Conservation (phyloP, 2,329 filamentous ascomycete species). For the Fusarium staphyleae region DNA sequence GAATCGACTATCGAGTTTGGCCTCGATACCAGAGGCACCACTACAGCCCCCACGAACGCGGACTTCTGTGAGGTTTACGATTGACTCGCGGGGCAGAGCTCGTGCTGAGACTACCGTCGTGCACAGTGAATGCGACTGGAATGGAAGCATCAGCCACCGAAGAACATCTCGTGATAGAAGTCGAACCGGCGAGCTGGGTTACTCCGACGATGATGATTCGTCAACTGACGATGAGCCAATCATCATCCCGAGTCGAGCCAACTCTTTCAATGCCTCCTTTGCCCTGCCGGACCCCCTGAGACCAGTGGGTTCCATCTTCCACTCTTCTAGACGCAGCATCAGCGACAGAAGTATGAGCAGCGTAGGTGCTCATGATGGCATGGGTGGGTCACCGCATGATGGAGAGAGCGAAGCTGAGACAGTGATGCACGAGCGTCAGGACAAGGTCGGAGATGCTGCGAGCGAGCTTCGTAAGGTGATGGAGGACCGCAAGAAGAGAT, state of each 20-base stretch:
- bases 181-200: constrained; percentile 50
- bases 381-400: constrained; percentile 49
- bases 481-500: constrained; percentile 57
- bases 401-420: constrained; percentile 67
- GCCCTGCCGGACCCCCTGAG: constrained; percentile 61
- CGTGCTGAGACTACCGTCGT: constrained; percentile 60
- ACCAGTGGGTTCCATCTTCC: constrained; percentile 57
- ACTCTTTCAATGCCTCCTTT: constrained; percentile 62
- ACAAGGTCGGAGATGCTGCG: constrained; percentile 61
- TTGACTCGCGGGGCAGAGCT: constrained; percentile 67
- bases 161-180: constrained; percentile 43
- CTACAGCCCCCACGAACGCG: constrained; percentile 54
- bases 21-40: constrained; percentile 64
- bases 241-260: constrained; percentile 66
- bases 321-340: constrained; percentile 55
- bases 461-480: constrained; percentile 67
- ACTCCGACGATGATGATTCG: constrained; percentile 61
- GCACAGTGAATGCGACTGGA: constrained; percentile 44
- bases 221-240: constrained; percentile 71
- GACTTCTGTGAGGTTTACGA: constrained; percentile 67
- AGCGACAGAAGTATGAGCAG: constrained; percentile 59
- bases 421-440: constrained; percentile 56
- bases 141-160: constrained; percentile 40
- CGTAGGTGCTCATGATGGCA: constrained; percentile 46
- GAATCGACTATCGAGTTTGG: constrained; percentile 58